A percentile compares a stretch with the other conserved stretches of the same genome.
Evolutionary conservation across 495 filamentous ascomycete genomes (phyloP).

Genomic region (Antarctomyces pellizariae): DNA sequence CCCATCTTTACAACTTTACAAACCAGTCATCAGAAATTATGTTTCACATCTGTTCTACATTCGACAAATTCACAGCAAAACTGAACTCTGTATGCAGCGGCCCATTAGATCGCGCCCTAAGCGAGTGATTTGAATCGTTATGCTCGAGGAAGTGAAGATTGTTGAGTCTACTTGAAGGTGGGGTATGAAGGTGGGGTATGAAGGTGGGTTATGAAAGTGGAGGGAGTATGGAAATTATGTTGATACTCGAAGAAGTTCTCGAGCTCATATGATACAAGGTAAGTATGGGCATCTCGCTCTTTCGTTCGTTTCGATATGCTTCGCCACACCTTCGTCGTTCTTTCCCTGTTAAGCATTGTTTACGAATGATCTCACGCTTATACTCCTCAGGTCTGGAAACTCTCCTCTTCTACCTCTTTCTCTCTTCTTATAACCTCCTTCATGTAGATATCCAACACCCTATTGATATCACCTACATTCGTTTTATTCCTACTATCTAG

Average conservation of each 20-base stretch:
- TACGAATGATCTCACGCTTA: background rate
- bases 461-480: slow-evolving; percentile 1
- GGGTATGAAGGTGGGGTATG: slow-evolving; percentile 7
- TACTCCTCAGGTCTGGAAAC: background rate
- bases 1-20: too few species aligned
- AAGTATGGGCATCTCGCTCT: background rate
- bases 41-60: too few species aligned
- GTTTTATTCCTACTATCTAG: slow-evolving; percentile 3
- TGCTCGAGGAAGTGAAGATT: too few species aligned
- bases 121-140: too few species aligned
- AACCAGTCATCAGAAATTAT: too few species aligned
- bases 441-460: too few species aligned
- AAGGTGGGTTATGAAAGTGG: background rate
- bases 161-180: too few species aligned
- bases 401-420: background rate
- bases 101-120: too few species aligned
- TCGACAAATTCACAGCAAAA: too few species aligned
- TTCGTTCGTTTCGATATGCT: slow-evolving; percentile 1
- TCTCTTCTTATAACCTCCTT: slow-evolving; percentile 1
- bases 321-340: background rate
- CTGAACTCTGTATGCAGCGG: too few species aligned
- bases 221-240: background rate
- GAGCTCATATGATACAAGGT: background rate
- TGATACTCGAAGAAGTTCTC: background rate
- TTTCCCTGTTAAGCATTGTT: background rate